Conservation (phyloP, 805 yeast genomes). For the Lachancea dasiensis region DNA sequence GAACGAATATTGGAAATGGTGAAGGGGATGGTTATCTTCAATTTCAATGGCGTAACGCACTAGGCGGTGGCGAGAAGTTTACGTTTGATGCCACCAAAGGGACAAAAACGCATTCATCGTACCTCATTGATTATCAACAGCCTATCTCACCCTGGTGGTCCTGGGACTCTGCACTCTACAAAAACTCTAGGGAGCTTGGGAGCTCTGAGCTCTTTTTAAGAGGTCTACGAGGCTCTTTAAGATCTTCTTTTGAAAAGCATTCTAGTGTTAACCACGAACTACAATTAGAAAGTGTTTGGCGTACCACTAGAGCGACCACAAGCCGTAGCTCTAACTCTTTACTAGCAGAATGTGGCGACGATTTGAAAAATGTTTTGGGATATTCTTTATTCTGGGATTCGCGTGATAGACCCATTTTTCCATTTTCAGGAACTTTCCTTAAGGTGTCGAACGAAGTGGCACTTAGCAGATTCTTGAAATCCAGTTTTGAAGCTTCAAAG, state of each 20-base stretch:
- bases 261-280: conserved; percentile 43
- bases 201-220: conserved; percentile 44
- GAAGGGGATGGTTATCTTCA: conserved; percentile 93
- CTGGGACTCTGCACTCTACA: conserved; percentile 46
- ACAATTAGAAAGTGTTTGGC: conserved; percentile 38
- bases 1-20: conserved; percentile 93
- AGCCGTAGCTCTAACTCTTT: conserved; percentile 47
- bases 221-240: conserved; percentile 31
- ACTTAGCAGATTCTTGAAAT: conserved; percentile 21
- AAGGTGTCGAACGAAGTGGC: conserved; percentile 43
- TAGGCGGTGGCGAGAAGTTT: conserved; percentile 65
- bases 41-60: conserved; percentile 54
- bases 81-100: conserved; percentile 53
- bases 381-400: conserved; percentile 37
- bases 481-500: conserved; percentile 29
- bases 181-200: conserved; percentile 49
- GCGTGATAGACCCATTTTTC: conserved; percentile 38
- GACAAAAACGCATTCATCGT: conserved; percentile 53
- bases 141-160: conserved; percentile 49
- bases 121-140: conserved; percentile 44
- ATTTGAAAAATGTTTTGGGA: conserved; percentile 49
- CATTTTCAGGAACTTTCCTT: conserved; percentile 41
- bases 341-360: conserved; percentile 56
- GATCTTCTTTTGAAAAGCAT: conserved; percentile 20
- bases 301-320: conserved; percentile 39